These are phyloP conservation scores for Daucus carota DNA, from an alignment of 129 eudicot species.

Conservation along the genomic window DNA sequence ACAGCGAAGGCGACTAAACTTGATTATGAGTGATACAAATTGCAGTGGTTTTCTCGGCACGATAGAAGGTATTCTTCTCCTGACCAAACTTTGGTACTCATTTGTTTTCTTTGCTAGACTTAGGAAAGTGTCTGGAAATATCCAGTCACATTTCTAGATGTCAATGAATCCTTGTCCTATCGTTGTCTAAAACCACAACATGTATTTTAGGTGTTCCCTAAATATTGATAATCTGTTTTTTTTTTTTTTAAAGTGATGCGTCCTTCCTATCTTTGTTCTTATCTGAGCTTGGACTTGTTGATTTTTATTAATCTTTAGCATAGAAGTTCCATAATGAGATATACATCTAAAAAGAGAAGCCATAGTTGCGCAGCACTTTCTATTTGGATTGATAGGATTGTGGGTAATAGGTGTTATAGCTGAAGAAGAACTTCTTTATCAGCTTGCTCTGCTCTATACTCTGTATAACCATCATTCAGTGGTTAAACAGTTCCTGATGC, in stretches of 20 bases:
- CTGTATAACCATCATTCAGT: neutral
- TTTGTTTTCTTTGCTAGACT: neutral
- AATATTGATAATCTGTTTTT: neutral
- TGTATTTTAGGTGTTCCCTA: neutral
- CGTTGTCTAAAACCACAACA: neutral
- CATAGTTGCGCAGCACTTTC: neutral
- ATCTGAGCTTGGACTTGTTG: neutral
- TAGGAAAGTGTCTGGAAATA: neutral
- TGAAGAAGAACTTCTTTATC: neutral
- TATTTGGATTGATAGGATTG: neutral
- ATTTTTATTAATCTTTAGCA: neutral
- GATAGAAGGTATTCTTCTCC: conserved; percentile 43
- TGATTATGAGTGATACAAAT: conserved; percentile 69
- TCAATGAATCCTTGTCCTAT: neutral
- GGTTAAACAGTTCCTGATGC: neutral
- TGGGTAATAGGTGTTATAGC: neutral
- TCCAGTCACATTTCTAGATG: too few relatives aligned
- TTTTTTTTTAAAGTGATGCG: too few relatives aligned
- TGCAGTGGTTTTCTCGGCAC: conserved; percentile 93
- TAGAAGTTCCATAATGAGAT: neutral
- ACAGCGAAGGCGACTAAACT: conserved; percentile 33
- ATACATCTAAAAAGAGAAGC: neutral
- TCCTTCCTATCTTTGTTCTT: neutral
- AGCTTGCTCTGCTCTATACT: neutral
- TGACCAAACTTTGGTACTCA: neutral